A percentile compares a stretch with the other conserved stretches of the same genome.
Conservation (phyloP, 2,329 filamentous ascomycete species). For the Verticillium dahliae region DNA sequence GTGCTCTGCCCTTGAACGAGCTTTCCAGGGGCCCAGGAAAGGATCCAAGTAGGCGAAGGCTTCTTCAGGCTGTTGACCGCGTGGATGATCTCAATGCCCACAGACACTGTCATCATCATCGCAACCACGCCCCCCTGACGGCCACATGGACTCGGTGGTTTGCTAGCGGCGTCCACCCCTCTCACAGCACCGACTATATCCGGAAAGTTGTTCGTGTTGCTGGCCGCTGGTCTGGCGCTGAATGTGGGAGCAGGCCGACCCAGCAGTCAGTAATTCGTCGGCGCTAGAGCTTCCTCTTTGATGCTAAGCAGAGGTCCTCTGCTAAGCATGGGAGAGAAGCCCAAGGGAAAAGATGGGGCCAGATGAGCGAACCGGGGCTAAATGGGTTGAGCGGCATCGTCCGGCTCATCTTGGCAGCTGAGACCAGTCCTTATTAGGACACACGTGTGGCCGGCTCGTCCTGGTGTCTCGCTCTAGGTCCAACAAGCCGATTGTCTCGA, state of each 20-base stretch:
- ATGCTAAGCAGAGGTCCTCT: neutral
- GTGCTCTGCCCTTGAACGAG: too few species aligned
- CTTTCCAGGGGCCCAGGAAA: too few species aligned
- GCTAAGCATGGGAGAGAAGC: neutral
- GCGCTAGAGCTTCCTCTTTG: neutral
- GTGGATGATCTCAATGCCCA: too few species aligned
- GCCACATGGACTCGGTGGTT: neutral
- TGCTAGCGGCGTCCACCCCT: neutral
- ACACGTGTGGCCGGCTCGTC: neutral
- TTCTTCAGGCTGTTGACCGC: too few species aligned
- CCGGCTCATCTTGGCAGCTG: neutral
- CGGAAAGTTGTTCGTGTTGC: neutral
- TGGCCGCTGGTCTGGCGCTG: neutral
- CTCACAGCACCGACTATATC: neutral
- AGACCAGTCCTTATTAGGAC: too few species aligned
- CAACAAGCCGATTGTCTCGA: neutral
- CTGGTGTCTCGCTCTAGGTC: neutral
- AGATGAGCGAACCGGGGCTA: neutral
- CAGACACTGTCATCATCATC: neutral
- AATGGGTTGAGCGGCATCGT: neutral
- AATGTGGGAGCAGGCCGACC: too few species aligned
- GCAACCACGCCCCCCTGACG: neutral
- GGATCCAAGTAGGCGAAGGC: too few species aligned
- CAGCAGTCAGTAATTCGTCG: neutral
- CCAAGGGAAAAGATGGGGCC: neutral